Conservation (phyloP, 495 filamentous ascomycete species). For the Penicillium salamii region DNA sequence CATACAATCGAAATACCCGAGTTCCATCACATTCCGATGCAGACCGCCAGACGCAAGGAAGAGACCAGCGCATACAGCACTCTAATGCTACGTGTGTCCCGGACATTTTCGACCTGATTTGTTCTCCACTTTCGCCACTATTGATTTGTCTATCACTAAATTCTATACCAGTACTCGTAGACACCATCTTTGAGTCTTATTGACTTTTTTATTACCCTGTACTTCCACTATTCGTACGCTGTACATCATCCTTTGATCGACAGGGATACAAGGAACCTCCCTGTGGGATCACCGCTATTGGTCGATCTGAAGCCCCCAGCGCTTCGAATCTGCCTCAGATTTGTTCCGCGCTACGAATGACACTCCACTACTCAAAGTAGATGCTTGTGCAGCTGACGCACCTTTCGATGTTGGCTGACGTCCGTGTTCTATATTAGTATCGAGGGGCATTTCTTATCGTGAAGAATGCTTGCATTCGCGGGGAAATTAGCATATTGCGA, state of each 20-base stretch:
- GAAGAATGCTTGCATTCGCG: slow-evolving; percentile 7
- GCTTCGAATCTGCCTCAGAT: slow-evolving; percentile 30
- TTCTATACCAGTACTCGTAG: too few relatives aligned
- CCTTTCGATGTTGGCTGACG: slow-evolving; percentile 18
- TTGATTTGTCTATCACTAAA: neutral
- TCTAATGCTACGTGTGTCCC: too few relatives aligned
- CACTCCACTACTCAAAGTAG: slow-evolving; percentile 11
- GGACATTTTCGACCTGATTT: slow-evolving; percentile 13
- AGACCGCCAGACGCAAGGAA: slow-evolving; percentile 30
- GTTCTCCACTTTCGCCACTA: neutral
- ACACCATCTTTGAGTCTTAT: too few relatives aligned
- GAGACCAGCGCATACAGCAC: slow-evolving; percentile 18
- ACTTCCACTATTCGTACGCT: too few relatives aligned
- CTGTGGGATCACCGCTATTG: slow-evolving; percentile 18
- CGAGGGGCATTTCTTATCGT: slow-evolving; percentile 1
- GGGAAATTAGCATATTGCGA: slow-evolving; percentile 20
- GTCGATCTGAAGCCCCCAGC: slow-evolving; percentile 28
- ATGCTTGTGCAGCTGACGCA: slow-evolving; percentile 14
- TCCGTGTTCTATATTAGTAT: slow-evolving; percentile 8
- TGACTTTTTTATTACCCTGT: too few relatives aligned
- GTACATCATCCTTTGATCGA: slow-evolving; percentile 15
- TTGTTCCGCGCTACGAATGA: slow-evolving; percentile 2
- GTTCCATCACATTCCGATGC: slow-evolving; percentile 5
- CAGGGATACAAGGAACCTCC: slow-evolving; percentile 21
- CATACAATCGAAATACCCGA: too few relatives aligned